Percentiles rank a stretch among this genome's conserved stretches.
Evolutionary conservation across 208 protist genomes (phyloP).

Genomic region (Acanthamoeba healyi): DNA sequence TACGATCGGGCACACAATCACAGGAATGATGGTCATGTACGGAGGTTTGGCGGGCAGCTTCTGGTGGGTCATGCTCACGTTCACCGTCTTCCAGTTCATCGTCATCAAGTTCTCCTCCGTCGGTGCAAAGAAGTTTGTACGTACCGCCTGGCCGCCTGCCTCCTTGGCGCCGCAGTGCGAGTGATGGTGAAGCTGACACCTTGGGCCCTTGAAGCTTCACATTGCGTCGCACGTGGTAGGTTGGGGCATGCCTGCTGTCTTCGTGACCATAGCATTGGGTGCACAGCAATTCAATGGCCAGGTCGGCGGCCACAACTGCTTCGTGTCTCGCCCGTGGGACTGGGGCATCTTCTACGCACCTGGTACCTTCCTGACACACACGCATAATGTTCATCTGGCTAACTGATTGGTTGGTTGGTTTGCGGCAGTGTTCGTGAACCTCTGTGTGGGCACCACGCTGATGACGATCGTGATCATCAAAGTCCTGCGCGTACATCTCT

Average conservation of each 20-base stretch:
- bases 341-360: neutral
- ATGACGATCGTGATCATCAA: constrained; percentile 15
- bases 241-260: neutral
- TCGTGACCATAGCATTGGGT: constrained; percentile 6
- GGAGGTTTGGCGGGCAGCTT: constrained; percentile 35
- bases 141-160: too few species aligned
- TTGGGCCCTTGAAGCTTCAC: neutral
- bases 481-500: neutral
- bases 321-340: neutral
- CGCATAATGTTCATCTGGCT: neutral
- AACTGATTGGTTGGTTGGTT: too few species aligned
- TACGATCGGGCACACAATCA: too few species aligned
- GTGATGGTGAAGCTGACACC: neutral
- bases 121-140: neutral
- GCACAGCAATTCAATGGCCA: neutral
- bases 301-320: neutral
- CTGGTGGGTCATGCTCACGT: constrained; percentile 57
- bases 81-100: constrained; percentile 17
- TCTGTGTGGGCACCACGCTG: constrained; percentile 2
- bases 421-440: neutral
- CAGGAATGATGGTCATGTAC: constrained; percentile 38
- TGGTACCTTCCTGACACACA: neutral
- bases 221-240: neutral
- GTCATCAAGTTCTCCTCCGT: neutral
- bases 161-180: neutral